Evolutionary conservation across 23 red algal species (phyloP).

Genomic region (Gracilaria gracilis): DNA sequence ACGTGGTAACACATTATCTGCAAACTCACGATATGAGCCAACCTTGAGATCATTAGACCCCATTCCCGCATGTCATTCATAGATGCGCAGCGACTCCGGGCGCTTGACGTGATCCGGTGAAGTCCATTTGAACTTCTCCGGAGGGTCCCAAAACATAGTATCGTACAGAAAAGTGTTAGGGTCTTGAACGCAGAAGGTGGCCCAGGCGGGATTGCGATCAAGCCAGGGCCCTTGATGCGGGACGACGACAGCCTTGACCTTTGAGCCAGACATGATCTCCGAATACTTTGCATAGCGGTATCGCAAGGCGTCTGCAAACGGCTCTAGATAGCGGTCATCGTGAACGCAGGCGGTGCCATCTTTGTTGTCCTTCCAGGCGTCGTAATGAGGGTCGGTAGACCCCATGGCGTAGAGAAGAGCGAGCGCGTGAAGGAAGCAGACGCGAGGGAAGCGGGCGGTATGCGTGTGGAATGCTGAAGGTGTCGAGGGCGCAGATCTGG

Average conservation of each 20-base stretch:
- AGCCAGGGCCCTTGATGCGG: slow-evolving; percentile 81
- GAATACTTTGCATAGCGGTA: slow-evolving; percentile 87
- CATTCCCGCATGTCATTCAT: slow-evolving; percentile 99
- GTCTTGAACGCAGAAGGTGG: slow-evolving; percentile 89
- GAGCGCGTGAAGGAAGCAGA: too few species aligned
- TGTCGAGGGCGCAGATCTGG: background rate
- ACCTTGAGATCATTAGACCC: slow-evolving; percentile 85
- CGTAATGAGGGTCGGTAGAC: slow-evolving; percentile 46
- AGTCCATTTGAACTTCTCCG: slow-evolving; percentile 87
- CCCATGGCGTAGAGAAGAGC: slow-evolving; percentile 38
- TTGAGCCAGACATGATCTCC: slow-evolving; percentile 72
- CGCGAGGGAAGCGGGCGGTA: background rate
- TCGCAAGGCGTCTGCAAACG: slow-evolving; percentile 78
- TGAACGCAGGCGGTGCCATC: slow-evolving; percentile 85
- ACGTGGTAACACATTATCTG: slow-evolving; percentile 86
- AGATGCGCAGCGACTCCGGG: slow-evolving; percentile 82
- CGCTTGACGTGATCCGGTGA: slow-evolving; percentile 55
- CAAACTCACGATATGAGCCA: slow-evolving; percentile 91
- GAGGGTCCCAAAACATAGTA: slow-evolving; percentile 95
- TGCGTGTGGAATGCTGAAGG: background rate
- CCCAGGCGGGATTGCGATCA: slow-evolving; percentile 96
- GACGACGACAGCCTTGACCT: slow-evolving; percentile 88
- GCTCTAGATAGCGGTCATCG: slow-evolving; percentile 89
- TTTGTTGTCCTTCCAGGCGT: slow-evolving; percentile 81
- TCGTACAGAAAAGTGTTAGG: slow-evolving; percentile 89